Percentiles rank a stretch among this genome's conserved stretches.
Evolutionary conservation across 106 monocot species (phyloP).

Genomic region (Dioscorea alata): DNA sequence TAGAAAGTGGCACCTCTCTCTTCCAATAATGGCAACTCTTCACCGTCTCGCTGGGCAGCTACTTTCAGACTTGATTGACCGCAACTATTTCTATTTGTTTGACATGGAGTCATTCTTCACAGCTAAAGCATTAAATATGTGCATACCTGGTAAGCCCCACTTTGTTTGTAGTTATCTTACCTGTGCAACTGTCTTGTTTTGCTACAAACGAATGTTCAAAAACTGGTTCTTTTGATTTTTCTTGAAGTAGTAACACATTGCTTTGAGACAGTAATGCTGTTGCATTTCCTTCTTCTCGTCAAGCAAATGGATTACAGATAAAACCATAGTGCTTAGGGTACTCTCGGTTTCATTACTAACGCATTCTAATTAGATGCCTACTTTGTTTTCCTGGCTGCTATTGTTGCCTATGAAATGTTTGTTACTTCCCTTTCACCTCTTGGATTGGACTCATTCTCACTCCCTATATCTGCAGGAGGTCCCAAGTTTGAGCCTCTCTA

Average conservation of each 20-base stretch:
- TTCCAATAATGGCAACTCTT: slow-evolving; percentile 98
- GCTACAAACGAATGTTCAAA: too few species aligned
- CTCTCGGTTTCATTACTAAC: too few species aligned
- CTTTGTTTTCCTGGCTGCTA: too few species aligned
- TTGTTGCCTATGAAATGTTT: too few species aligned
- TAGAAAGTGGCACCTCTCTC: slow-evolving; percentile 96
- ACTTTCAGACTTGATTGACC: slow-evolving; percentile 87
- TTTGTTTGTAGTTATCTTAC: background rate
- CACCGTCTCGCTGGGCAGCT: slow-evolving; percentile 94
- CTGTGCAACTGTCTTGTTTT: background rate
- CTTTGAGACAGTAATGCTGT: too few species aligned
- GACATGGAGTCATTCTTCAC: slow-evolving; percentile 99
- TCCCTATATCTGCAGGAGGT: slow-evolving; percentile 50
- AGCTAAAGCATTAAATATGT: slow-evolving; percentile 98
- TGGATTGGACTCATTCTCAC: background rate
- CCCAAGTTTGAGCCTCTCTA: slow-evolving; percentile 98
- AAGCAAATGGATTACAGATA: too few species aligned
- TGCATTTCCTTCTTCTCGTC: too few species aligned
- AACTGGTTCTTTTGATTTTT: too few species aligned
- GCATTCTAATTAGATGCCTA: too few species aligned
- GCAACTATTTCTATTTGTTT: slow-evolving; percentile 95
- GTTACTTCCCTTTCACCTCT: too few species aligned
- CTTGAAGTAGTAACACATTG: too few species aligned
- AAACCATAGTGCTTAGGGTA: too few species aligned
- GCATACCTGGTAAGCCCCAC: slow-evolving; percentile 73